Evolutionary conservation across 2,329 filamentous ascomycete species (phyloP), one percentile per base, ranked within the genome.

Genomic region (Neofusicoccum umdonicola): DNA sequence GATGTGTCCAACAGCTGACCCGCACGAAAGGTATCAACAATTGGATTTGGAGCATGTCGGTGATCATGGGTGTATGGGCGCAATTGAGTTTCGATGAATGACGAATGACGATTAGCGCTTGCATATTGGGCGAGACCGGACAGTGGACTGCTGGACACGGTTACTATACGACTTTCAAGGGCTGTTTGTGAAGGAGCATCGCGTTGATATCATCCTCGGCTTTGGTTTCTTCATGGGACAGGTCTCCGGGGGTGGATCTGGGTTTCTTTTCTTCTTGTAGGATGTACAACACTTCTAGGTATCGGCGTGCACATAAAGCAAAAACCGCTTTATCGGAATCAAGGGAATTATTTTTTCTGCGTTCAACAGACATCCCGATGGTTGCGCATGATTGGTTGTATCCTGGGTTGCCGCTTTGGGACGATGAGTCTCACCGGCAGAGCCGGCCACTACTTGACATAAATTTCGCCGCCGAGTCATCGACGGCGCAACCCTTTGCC

Each of bases 21-120:
- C 6, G 13, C 7, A 35, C 3, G 66, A 54, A 69, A 96, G 92
- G 72, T 96, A 94, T 77, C 95, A 99, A 79, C 92, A 97, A 77
- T 83, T 98, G 70, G 91, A 97, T 74, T 82, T 99, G 71, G 91
- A 92, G 77, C 93, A 97, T 77, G 90, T 97, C 64, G 86, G 91
- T 65, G 90, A 97, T 77, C 85, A 83, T 72, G 93, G 94, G 64
- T 95, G 92, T 78, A 91, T 90, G 76, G 87, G 88, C 71, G 90
- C 92, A 67, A 87, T 96, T 79, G 95, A 99, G 79, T 97, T 98
- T 77, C 86, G 90, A 79, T 94, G 81, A 90, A 75, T 63, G 71
- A 76, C 47, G 63, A 65, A 57, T 68, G 66, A 68, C 52, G 66
- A 68, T 39, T 63, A 62, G 56, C 61, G 54, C 45, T 54, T 64